These are phyloP conservation scores for Mucor mucedo DNA, from an alignment of 371 early-diverging fungal species.

Conservation along the genomic window DNA sequence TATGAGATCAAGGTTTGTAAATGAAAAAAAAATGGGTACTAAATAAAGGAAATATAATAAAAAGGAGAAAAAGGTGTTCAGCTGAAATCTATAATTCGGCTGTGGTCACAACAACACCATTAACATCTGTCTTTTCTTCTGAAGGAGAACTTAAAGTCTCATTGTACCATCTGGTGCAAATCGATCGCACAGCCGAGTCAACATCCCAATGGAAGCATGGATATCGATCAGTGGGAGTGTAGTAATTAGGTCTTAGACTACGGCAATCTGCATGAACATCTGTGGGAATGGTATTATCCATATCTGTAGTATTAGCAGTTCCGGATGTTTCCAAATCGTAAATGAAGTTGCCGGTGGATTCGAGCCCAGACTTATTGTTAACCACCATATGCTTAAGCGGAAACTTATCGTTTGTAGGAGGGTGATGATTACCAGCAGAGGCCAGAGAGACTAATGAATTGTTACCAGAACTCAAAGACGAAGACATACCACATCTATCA, in stretches of 20 bases:
- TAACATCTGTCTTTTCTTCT: neutral
- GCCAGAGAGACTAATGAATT: slow-evolving; percentile 10
- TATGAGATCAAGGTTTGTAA: too few relatives aligned
- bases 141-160: neutral
- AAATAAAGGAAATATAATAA: too few relatives aligned
- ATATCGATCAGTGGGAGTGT: slow-evolving; percentile 18
- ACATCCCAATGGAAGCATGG: slow-evolving; percentile 35
- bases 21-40: too few relatives aligned
- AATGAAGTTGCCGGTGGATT: slow-evolving; percentile 9
- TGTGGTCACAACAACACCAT: neutral
- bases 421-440: slow-evolving; percentile 2
- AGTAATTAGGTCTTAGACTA: neutral
- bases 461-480: slow-evolving; percentile 1
- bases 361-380: slow-evolving; percentile 9
- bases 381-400: slow-evolving; percentile 5
- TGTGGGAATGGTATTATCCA: neutral
- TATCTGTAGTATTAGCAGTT: neutral
- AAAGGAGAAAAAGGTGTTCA: too few relatives aligned
- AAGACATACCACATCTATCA: neutral
- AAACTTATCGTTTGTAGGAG: neutral
- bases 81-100: neutral
- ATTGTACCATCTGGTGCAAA: slow-evolving; percentile 15
- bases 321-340: slow-evolving; percentile 10
- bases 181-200: slow-evolving; percentile 14
- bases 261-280: neutral